These are phyloP conservation scores for Chlamydomonas sp. DNA, from an alignment of 139 green algal genomes.

Conservation along the genomic window DNA sequence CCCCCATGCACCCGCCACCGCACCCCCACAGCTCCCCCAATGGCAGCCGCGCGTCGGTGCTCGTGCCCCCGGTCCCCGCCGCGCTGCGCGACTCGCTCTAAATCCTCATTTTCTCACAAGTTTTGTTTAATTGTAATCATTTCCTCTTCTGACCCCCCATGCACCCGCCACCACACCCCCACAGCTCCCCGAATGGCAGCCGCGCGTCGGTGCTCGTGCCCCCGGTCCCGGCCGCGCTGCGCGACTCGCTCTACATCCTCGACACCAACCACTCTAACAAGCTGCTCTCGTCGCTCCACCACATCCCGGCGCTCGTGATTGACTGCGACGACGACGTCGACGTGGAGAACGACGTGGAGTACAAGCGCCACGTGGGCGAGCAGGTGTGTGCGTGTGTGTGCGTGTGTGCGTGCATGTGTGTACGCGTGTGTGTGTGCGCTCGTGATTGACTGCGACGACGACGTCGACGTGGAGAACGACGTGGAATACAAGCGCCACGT, in stretches of 20 bases:
- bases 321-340: slow-evolving; percentile 31
- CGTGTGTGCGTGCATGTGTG: neutral
- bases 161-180: too few species aligned
- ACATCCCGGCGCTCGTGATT: slow-evolving; percentile 6
- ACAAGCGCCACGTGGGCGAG: slow-evolving; percentile 18
- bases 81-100: too few species aligned
- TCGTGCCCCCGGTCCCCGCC: too few species aligned
- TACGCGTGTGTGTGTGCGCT: neutral
- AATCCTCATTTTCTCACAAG: too few species aligned
- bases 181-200: too few species aligned
- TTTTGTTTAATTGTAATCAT: too few species aligned
- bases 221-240: slow-evolving; percentile 11
- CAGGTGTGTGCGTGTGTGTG: slow-evolving; percentile 5
- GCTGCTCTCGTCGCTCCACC: slow-evolving; percentile 13
- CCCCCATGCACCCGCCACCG: too few species aligned
- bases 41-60: too few species aligned
- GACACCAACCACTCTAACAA: slow-evolving; percentile 12
- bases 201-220: too few species aligned
- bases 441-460: neutral
- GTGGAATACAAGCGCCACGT: neutral
- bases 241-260: slow-evolving; percentile 18
- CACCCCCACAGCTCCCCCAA: too few species aligned
- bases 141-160: too few species aligned
- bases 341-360: slow-evolving; percentile 37
- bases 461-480: neutral